Evolutionary conservation across 805 yeast species (phyloP).

Genomic region (Kluyveromyces wickerhamii): DNA sequence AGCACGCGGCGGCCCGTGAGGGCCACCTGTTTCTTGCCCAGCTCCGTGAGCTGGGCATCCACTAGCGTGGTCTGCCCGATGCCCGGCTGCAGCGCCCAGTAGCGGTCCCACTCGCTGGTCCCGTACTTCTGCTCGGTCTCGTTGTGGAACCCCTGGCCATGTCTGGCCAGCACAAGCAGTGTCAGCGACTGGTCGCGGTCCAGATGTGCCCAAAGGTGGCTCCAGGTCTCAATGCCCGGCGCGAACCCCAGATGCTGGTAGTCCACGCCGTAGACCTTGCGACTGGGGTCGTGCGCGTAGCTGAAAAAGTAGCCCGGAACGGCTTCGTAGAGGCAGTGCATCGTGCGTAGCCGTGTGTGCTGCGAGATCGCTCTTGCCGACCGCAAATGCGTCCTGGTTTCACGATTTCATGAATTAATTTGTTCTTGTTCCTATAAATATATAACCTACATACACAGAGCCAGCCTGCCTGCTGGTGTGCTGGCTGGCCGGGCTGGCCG

Average conservation of each 20-base stretch:
- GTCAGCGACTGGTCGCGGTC: slow-evolving; percentile 23
- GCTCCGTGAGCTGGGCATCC: slow-evolving; percentile 47
- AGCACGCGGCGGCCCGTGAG: slow-evolving; percentile 29
- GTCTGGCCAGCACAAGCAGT: slow-evolving; percentile 49
- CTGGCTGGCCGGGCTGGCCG: too few species aligned
- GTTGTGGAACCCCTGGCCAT: slow-evolving; percentile 66
- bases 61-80: slow-evolving; percentile 46
- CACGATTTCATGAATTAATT: too few species aligned
- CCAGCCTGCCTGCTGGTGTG: too few species aligned
- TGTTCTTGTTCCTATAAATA: too few species aligned
- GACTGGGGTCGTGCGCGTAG: slow-evolving; percentile 7
- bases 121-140: slow-evolving; percentile 49
- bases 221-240: slow-evolving; percentile 12
- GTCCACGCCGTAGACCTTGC: slow-evolving; percentile 13
- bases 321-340: too few species aligned
- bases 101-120: slow-evolving; percentile 44
- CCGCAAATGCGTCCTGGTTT: too few species aligned
- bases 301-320: slow-evolving; percentile 23
- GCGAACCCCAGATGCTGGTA: slow-evolving; percentile 15
- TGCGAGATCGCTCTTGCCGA: too few species aligned
- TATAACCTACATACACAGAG: too few species aligned
- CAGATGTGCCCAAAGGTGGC: slow-evolving; percentile 20
- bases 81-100: slow-evolving; percentile 45
- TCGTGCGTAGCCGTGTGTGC: too few species aligned
- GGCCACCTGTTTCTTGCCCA: slow-evolving; percentile 50